phyloP scores from a whole-genome alignment of 257 asterid species.

The Nicotiana obtusifolia region DNA sequence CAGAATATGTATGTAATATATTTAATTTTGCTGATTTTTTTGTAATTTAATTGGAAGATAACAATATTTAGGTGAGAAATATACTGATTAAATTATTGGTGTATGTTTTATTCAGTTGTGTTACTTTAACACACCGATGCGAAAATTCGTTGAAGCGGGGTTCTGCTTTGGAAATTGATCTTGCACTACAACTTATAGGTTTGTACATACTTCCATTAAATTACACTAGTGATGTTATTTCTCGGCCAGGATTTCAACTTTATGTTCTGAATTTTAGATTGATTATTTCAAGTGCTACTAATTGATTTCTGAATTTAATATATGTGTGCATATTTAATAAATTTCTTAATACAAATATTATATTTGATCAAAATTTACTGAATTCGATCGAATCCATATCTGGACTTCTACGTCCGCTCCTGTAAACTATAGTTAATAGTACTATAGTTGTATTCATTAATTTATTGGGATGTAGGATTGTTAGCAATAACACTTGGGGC shows the following conservation, averaged over 20 bases:
- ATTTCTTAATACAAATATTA: no score
- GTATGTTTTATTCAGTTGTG: background rate
- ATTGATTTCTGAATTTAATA: no score
- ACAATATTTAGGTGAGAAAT: background rate
- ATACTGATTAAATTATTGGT: background rate
- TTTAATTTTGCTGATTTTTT: background rate
- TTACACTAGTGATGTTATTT: no score
- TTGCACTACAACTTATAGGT: constrained; percentile 31
- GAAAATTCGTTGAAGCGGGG: constrained; percentile 26
- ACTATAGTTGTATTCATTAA: background rate
- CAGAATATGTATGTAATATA: background rate
- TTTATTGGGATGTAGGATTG: constrained; percentile 19
- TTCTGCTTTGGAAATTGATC: constrained; percentile 28
- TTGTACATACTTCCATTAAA: constrained; percentile 6
- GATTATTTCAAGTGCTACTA: no score
- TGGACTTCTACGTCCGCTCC: no score
- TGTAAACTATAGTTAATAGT: background rate
- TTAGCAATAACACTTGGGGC: constrained; percentile 28
- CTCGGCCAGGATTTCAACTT: no score
- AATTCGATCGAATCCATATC: no score
- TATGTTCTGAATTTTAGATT: no score
- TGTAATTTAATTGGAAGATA: background rate
- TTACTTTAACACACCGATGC: constrained; percentile 18
- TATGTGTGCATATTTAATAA: no score
- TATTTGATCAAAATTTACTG: no score